Evolutionary conservation across 441 rosid genomes (phyloP).

Genomic region (Populus hybrid): DNA sequence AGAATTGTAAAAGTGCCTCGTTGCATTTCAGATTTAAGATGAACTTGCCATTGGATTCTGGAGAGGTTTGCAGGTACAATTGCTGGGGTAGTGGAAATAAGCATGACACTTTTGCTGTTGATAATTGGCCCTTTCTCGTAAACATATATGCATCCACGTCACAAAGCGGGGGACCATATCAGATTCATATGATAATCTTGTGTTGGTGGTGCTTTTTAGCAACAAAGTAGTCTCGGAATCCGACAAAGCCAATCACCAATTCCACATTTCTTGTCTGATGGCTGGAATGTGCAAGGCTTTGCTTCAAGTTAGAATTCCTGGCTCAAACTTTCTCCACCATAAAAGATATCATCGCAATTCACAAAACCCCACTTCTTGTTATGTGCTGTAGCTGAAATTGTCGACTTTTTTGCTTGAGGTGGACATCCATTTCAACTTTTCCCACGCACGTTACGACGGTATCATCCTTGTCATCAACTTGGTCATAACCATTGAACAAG

Average conservation of each 20-base stretch:
- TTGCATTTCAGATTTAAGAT: not conserved
- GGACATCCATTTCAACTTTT: constrained; percentile 11
- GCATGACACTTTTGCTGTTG: constrained; percentile 2
- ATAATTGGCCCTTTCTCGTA: constrained; percentile 10
- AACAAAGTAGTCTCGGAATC: constrained; percentile 18
- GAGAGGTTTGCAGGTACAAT: constrained; percentile 1
- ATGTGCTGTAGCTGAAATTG: constrained; percentile 12
- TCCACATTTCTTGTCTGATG: constrained; percentile 16
- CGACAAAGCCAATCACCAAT: constrained; percentile 17
- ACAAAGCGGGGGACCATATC: constrained; percentile 20
- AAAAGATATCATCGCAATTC: constrained; percentile 15
- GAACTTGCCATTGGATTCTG: not conserved
- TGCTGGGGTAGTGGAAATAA: constrained; percentile 3
- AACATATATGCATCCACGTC: constrained; percentile 10
- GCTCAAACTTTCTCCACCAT: constrained; percentile 10
- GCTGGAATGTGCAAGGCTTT: constrained; percentile 10
- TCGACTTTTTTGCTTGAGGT: constrained; percentile 2
- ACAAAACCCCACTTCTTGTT: constrained; percentile 8
- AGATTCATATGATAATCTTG: constrained; percentile 11
- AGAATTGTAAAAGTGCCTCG: not conserved
- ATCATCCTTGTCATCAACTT: constrained; percentile 8
- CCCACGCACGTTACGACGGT: not conserved
- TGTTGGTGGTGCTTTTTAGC: constrained; percentile 7
- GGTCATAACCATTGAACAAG: not conserved
- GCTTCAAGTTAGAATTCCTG: constrained; percentile 10